Conservation (phyloP, 768 basidiomycete species). For the Leccinum obscurum region DNA sequence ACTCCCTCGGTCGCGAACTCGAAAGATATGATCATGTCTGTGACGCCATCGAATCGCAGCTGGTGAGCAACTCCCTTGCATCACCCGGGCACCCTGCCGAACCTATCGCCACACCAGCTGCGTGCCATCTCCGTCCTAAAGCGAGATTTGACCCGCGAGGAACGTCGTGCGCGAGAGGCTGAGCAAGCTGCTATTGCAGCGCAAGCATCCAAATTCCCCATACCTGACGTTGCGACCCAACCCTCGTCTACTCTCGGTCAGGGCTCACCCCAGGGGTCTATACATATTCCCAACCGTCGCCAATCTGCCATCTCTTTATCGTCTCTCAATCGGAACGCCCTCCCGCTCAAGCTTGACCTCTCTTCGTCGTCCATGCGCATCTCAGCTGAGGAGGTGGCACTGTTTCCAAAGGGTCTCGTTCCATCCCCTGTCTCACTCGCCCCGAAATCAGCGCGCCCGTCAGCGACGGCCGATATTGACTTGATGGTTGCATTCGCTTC, state of each 20-base stretch:
- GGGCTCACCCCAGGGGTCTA: conserved; percentile 37
- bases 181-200: conserved; percentile 43
- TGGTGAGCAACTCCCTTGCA: conserved; percentile 46
- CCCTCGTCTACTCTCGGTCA: conserved; percentile 33
- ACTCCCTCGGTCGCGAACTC: conserved; percentile 68
- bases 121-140: conserved; percentile 71
- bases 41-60: conserved; percentile 70
- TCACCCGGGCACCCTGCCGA: conserved; percentile 2
- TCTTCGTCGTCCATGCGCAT: conserved; percentile 68
- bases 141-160: conserved; percentile 65
- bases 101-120: conserved; percentile 42
- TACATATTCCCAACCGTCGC: conserved; percentile 46
- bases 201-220: conserved; percentile 23
- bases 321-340: conserved; percentile 68
- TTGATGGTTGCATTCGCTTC: conserved; percentile 63
- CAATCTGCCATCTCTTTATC: conserved; percentile 80
- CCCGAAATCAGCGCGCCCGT: conserved; percentile 71
- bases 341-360: conserved; percentile 79
- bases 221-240: conserved; percentile 25
- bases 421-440: conserved; percentile 79
- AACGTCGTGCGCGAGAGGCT: conserved; percentile 49
- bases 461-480: conserved; percentile 57
- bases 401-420: conserved; percentile 60
- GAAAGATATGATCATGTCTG: conserved; percentile 81
- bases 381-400: conserved; percentile 58